Evolutionary conservation across 768 basidiomycete species (phyloP), one percentile per base, ranked within the genome.

Genomic region (Glaciozyma martinii): DNA sequence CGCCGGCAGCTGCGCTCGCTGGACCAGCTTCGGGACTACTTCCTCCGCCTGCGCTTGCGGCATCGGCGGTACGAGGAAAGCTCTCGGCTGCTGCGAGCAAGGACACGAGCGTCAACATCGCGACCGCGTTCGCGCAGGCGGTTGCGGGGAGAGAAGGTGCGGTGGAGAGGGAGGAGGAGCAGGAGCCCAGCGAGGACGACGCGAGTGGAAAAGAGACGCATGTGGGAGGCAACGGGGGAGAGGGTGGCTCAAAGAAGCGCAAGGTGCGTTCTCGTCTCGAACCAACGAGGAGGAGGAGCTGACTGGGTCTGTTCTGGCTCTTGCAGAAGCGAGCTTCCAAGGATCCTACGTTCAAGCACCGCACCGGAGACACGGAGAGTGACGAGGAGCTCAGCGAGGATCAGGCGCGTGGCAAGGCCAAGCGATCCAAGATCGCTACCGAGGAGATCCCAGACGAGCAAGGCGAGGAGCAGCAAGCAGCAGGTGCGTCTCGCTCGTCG

Each of bases 21-120:
- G 30, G 30, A 29, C 50, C 50, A 15, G 46, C 46, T 19, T 47
- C n/a, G 46, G 19, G n/a, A 21, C 46, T 47, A 19, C 46, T n/a
- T 21, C 46, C 46, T 21, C 21, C 46, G n/a, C 21, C 46, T 19
- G 46, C 46, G 46, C 19, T 19, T n/a, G 10, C 19, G 46, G 32
- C 27, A 54, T n/a, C 37, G 56, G 10, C 27, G 12, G 13, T 13
- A 13, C 13, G 56, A 40, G 13, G 9, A n/a, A 10, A 57, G 40
- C 15, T 18, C 23, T 16, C 52, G 10, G 18, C 52, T 18, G 52
- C 18, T 25, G 25, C 52, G 52, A 29, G 57, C 13, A 21, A 65
- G 37, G 65, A 89, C 76, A 91, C 90, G 53, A 86, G 88, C 25
- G 90, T 91, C 58, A 87, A 89, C 76, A 86, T 90, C 72, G 90